A percentile compares a stretch with the other conserved stretches of the same genome.
Evolutionary conservation across 768 basidiomycete genomes (phyloP).

Genomic region (Daedalea quercina): DNA sequence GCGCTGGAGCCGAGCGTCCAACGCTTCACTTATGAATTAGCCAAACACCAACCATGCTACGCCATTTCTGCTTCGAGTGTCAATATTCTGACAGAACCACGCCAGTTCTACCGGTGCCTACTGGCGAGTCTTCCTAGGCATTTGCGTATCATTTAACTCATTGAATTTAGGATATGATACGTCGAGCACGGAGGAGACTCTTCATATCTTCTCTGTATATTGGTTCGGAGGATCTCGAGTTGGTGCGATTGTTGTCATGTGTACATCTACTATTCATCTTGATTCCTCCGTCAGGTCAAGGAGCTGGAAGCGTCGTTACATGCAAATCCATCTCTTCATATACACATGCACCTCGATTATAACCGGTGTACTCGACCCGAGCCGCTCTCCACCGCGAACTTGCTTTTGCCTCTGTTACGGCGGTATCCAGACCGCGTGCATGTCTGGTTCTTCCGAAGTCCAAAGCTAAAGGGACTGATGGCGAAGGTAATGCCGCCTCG

Average conservation of each 20-base stretch:
- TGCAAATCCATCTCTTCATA: conserved; percentile 50
- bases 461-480: conserved; percentile 70
- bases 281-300: conserved; percentile 60
- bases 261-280: too few relatives aligned
- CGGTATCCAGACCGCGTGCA: conserved; percentile 68
- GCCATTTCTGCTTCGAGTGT: conserved; percentile 16
- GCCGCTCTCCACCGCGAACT: conserved; percentile 55
- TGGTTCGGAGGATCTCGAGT: conserved; percentile 67
- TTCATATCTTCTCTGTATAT: conserved; percentile 91
- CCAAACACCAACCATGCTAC: conserved; percentile 24
- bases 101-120: conserved; percentile 19
- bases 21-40: conserved; percentile 17
- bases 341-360: conserved; percentile 74
- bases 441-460: conserved; percentile 82
- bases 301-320: conserved; percentile 55
- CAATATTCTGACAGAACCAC: conserved; percentile 19
- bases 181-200: conserved; percentile 69
- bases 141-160: not conserved
- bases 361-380: conserved; percentile 76
- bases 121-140: conserved; percentile 15
- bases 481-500: conserved; percentile 79
- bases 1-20: conserved; percentile 18
- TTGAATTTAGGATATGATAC: conserved; percentile 58
- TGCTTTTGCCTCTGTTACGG: conserved; percentile 67
- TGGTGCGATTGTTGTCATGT: conserved; percentile 56